A percentile compares a stretch with the other conserved stretches of the same genome.
Evolutionary conservation across 2,329 filamentous ascomycete species (phyloP).

Genomic region (Leptosphaerulina australis): DNA sequence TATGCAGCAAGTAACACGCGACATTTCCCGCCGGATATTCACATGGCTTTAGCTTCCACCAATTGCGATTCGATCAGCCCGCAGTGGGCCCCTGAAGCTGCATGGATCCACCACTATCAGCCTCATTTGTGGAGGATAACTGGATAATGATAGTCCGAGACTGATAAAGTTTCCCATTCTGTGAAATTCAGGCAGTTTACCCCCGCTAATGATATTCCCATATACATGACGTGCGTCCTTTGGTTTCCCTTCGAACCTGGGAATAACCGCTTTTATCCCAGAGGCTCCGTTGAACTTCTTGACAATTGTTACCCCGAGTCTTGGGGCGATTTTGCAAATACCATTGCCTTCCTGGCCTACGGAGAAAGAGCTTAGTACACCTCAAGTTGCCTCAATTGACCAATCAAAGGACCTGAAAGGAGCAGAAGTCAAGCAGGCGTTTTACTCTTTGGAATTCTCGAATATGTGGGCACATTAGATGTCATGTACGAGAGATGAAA

Average conservation of each 20-base stretch:
- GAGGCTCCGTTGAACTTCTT: too few species aligned
- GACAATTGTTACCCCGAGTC: too few species aligned
- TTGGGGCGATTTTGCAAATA: too few species aligned
- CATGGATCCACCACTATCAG: constrained; percentile 10
- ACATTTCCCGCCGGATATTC: constrained; percentile 18
- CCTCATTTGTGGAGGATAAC: constrained; percentile 12
- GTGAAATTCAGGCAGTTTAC: constrained; percentile 1
- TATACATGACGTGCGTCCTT: too few species aligned
- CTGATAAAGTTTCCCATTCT: constrained; percentile 5
- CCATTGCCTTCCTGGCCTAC: too few species aligned
- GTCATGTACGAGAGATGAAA: neutral
- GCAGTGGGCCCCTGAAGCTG: constrained; percentile 8
- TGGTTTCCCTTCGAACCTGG: too few species aligned
- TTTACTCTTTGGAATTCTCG: neutral
- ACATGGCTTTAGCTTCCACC: constrained; percentile 3
- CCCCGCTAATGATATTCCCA: neutral
- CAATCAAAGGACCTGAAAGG: too few species aligned
- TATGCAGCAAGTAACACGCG: constrained; percentile 14
- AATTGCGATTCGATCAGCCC: constrained; percentile 8
- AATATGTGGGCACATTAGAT: neutral
- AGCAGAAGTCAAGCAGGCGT: too few species aligned
- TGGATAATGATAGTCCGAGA: constrained; percentile 1
- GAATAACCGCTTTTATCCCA: too few species aligned
- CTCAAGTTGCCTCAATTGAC: too few species aligned
- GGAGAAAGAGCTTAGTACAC: too few species aligned